Conservation (phyloP, 176 grass and related monocot species). For the Tillandsia fasciculata region DNA sequence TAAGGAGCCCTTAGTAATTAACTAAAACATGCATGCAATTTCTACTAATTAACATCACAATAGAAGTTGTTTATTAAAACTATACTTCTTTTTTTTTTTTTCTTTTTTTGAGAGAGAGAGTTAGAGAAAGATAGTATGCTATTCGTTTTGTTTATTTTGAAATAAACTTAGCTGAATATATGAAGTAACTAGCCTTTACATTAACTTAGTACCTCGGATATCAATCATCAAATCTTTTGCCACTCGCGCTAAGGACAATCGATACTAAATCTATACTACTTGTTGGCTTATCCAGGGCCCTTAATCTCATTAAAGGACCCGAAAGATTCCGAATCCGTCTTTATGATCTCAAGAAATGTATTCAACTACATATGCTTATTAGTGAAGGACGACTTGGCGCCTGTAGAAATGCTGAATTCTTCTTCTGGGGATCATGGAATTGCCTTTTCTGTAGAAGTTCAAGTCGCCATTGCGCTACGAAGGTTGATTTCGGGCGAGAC, state of each 20-base stretch:
- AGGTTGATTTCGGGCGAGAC: not conserved
- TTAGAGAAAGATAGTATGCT: too few relatives aligned
- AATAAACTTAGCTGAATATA: too few relatives aligned
- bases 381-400: slow-evolving; percentile 1
- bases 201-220: too few relatives aligned
- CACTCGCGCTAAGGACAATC: too few relatives aligned
- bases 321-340: slow-evolving; percentile 3
- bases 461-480: slow-evolving; percentile 8
- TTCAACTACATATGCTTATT: slow-evolving; percentile 12
- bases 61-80: too few relatives aligned
- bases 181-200: too few relatives aligned
- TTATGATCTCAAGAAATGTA: slow-evolving; percentile 9
- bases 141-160: too few relatives aligned
- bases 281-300: not conserved
- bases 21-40: not conserved
- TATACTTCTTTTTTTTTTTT: too few relatives aligned
- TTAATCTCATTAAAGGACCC: not conserved
- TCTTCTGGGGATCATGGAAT: not conserved
- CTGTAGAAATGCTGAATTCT: not conserved
- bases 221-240: too few relatives aligned
- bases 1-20: not conserved
- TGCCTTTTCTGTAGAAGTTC: not conserved
- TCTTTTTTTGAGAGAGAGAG: too few relatives aligned
- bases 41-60: not conserved
- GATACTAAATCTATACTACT: not conserved